phyloP scores from a whole-genome alignment of 2,329 filamentous ascomycete species.

The Fusarium agapanthi region DNA sequence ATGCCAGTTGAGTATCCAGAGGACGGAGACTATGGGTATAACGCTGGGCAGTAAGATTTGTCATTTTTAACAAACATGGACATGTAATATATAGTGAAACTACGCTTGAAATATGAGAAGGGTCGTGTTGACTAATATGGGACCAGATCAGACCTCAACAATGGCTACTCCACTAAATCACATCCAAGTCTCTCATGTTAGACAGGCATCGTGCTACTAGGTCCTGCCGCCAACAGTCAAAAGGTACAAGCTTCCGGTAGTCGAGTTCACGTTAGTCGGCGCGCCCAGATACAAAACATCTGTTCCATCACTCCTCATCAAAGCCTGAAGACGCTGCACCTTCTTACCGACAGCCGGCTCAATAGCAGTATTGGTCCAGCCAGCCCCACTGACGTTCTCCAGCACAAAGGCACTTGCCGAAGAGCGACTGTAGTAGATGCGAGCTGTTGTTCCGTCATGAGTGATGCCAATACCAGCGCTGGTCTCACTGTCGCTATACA shows the following conservation, averaged over 20 bases:
- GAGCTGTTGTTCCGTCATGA: slow-evolving; percentile 3
- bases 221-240: not conserved
- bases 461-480: slow-evolving; percentile 11
- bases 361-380: slow-evolving; percentile 18
- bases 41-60: not conserved
- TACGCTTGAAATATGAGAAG: not conserved
- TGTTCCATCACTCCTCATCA: slow-evolving; percentile 16
- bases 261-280: slow-evolving; percentile 16
- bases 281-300: slow-evolving; percentile 23
- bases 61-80: not conserved
- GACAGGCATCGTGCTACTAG: not conserved
- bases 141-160: rapidly evolving
- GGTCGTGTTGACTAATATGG: not conserved
- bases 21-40: not conserved
- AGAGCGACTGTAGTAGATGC: slow-evolving; percentile 7
- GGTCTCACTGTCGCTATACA: slow-evolving; percentile 1
- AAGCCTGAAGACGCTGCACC: slow-evolving; percentile 14
- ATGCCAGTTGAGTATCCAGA: not conserved
- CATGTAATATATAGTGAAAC: not conserved
- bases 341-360: slow-evolving; percentile 4
- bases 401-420: slow-evolving; percentile 21
- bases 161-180: not conserved
- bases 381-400: slow-evolving; percentile 2
- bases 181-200: not conserved
- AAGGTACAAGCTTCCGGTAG: slow-evolving; percentile 17